Base-by-base conservation (phyloP, 176 grass and related monocot species). In the Cenchrus americanus region DNA sequence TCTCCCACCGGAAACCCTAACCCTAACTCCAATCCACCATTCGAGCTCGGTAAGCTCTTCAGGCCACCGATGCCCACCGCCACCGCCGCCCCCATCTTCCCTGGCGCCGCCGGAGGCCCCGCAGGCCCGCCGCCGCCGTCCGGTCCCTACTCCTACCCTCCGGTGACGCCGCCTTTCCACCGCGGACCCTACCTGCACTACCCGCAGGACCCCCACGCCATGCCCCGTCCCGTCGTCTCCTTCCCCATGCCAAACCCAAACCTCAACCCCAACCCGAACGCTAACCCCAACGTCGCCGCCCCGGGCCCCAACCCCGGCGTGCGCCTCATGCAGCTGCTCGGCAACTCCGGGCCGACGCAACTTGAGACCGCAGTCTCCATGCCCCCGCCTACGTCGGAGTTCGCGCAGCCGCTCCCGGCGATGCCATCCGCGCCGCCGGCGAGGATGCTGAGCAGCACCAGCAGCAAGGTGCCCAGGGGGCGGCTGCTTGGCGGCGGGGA, bases 291-390 rank as follows among this genome's bases (percentile, higher is more conserved):
- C 82, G 69, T 86, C 10, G 82, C 81, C 13, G 79, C 79, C 65
- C 19, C 84, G 47, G 86, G 81, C 43, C 21, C 95, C 68, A 98
- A 98, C 85, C 85, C 84, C 14, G 93, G 97, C 2, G 89, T 89
- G 22, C 96, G 93, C 73, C 96, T 99, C 59, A 99, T 99, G 96
- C 93, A 95, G 79, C 89, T 99, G 41, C 93, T 99, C 40, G 93
- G 93, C 10, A 95, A 86, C 81, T 84, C 91, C 44, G 63, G 80
- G 5, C 70, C 83, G 47, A 24, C 83, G 21, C 89, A 92, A 41
- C 77, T 99, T 41, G 96, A 99, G 67, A 88, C 96, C 42, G 81
- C 77, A 19, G 83, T 90, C 26, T 99, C 96, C 13, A 94, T 99
- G 96, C 85, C 96, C 26, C 89, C 83, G 15, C 82, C 89, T 30